A percentile compares a stretch with the other conserved stretches of the same genome.
phyloP scores from a whole-genome alignment of 306 rosid species.

The Pterocarpus santalinus region DNA sequence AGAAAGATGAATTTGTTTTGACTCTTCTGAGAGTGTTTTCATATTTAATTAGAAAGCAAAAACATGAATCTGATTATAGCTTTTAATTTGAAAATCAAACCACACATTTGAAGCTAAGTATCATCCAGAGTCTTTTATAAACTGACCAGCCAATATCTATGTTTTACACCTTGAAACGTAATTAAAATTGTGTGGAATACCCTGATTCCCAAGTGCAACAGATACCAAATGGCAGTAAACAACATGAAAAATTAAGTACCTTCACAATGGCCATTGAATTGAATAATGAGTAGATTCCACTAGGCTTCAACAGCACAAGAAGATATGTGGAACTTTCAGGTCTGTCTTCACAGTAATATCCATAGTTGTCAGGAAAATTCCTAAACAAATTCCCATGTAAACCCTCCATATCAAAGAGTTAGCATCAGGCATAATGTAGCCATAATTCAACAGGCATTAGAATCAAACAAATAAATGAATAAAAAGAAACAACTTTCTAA shows the following conservation, averaged over 20 bases:
- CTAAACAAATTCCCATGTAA: conserved; percentile 42
- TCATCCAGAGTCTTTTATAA: conserved; percentile 20
- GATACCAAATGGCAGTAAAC: conserved; percentile 61
- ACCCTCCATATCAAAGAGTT: conserved; percentile 18
- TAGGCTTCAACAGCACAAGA: conserved; percentile 66
- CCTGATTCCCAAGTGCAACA: conserved; percentile 70
- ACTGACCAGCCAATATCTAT: too few relatives aligned
- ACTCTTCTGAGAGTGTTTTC: neutral
- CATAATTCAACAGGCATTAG: neutral
- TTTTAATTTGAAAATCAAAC: neutral
- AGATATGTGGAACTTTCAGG: conserved; percentile 63
- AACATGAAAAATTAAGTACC: conserved; percentile 71
- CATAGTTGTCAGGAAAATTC: conserved; percentile 52
- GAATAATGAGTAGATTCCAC: conserved; percentile 72
- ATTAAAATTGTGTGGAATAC: conserved; percentile 65
- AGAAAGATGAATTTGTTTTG: neutral
- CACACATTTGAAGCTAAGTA: neutral
- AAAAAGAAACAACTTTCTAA: neutral
- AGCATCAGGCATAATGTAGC: neutral
- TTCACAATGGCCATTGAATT: conserved; percentile 69
- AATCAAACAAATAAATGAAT: neutral
- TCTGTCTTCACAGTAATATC: conserved; percentile 43
- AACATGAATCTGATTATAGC: neutral
- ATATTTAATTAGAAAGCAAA: neutral
- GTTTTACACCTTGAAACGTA: conserved; percentile 46